Evolutionary conservation across 169 alveolate genomes (phyloP).

Genomic region (Besnoitia besnoiti): DNA sequence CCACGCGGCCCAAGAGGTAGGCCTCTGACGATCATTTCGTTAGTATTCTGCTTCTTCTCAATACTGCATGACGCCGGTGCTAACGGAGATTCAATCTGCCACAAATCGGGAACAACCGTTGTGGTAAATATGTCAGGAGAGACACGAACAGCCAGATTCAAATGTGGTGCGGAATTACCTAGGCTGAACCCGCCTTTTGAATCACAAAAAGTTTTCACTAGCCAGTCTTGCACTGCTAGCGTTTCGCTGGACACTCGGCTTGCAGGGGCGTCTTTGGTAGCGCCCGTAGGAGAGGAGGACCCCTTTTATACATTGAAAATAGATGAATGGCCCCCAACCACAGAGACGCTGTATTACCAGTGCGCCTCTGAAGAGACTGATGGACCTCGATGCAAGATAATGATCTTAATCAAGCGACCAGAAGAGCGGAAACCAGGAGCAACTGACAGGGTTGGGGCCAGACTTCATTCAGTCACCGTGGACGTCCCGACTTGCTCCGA

Average conservation of each 20-base stretch:
- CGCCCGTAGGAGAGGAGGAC: neutral
- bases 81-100: neutral
- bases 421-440: neutral
- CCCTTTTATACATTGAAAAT: neutral
- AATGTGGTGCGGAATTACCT: neutral
- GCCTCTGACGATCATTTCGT: too few relatives aligned
- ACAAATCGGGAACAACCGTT: neutral
- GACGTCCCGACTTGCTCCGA: slow-evolving; percentile 2
- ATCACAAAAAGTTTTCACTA: neutral
- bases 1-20: too few relatives aligned
- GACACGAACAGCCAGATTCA: neutral
- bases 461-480: neutral
- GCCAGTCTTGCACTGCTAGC: neutral
- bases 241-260: neutral
- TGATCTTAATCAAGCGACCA: neutral
- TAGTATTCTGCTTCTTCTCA: too few relatives aligned
- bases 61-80: neutral
- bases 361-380: neutral
- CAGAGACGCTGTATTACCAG: neutral
- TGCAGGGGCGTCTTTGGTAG: neutral
- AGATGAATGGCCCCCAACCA: neutral
- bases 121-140: neutral
- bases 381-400: neutral
- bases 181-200: neutral
- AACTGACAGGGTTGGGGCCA: neutral